Percentiles rank a stretch among this genome's conserved stretches.
These are phyloP conservation scores for Lachancea quebecensis DNA, from an alignment of 805 yeast genomes.

Conservation along the genomic window DNA sequence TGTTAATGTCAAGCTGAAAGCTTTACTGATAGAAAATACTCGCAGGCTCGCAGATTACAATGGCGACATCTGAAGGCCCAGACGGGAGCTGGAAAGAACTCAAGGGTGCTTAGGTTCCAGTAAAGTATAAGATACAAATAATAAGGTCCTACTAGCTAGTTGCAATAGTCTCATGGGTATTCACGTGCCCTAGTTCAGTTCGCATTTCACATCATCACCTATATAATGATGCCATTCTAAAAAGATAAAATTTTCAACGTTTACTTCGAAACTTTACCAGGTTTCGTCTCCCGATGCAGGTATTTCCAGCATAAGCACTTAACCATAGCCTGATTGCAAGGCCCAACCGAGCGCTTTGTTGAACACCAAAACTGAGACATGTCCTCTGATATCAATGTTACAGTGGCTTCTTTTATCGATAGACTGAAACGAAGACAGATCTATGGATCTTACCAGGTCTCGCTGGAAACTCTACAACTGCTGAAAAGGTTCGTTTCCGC, in stretches of 20 bases:
- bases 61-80: slow-evolving; percentile 16
- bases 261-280: background rate
- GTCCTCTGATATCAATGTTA: slow-evolving; percentile 33
- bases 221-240: background rate
- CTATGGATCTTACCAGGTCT: slow-evolving; percentile 72
- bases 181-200: background rate
- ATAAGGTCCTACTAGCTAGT: too few relatives aligned
- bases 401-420: slow-evolving; percentile 40
- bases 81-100: too few relatives aligned
- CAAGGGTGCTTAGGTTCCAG: too few relatives aligned
- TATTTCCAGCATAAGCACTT: background rate
- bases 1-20: slow-evolving; percentile 35
- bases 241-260: background rate
- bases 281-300: background rate
- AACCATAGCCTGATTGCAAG: background rate
- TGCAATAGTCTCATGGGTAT: background rate
- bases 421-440: slow-evolving; percentile 80
- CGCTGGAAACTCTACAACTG: slow-evolving; percentile 80
- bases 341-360: background rate
- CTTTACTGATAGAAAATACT: slow-evolving; percentile 20
- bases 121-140: too few relatives aligned
- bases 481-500: slow-evolving; percentile 83
- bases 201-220: background rate
- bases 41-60: slow-evolving; percentile 26
- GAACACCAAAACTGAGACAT: background rate